Base-by-base conservation (phyloP, 1,284 basidiomycete species). In the Pisolithus thermaeus region DNA sequence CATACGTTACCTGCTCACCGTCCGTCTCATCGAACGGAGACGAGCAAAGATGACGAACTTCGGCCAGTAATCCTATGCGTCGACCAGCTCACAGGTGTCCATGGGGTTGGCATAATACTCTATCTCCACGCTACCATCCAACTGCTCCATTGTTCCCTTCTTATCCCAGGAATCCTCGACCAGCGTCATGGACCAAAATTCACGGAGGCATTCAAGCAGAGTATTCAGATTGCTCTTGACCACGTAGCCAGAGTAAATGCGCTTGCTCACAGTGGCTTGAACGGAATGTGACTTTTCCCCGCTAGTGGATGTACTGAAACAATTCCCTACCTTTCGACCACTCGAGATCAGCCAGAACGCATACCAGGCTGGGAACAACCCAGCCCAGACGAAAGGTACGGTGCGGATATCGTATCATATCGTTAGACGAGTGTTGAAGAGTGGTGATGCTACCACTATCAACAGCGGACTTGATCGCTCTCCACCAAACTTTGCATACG, bases 191-290 rank as follows among this genome's bases (percentile, higher is more conserved):
- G 75, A 78, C 54, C 66, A 67, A 36, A 77, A 75, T 54, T 71
- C 74, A 18, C 74, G 0, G 72, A 76, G 27, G 52, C 66, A 32
- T 76, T 78, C 66, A 75, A 70, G 52, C 73, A 76, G 38, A 73
- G 73, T 58, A 61, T 76, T 22, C 69, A 74, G 42, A 50, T 74
- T 25, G 70, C 67, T 5, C 68, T 72, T 48, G 64, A 65, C 11
- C 70, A 72, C 4, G 62, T 76, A 14, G 16, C 58, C 14, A 64
- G 73, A 18, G 66, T 76, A 7, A 72, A 73, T 50, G 56, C 58
- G 1, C 62, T 74, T 12, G 72, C 74, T 0, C 61, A 68, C 32
- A 71, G 57, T 43, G 66, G 71, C 12, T 57, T 75, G 46, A 59
- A 61, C 18, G 70, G 69, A 49, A 71, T 77, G 77, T 79, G 59